Evolutionary conservation across 805 yeast genomes (phyloP), one percentile per base, ranked within the genome.

Genomic region (Debaryomyces tyrocola): DNA sequence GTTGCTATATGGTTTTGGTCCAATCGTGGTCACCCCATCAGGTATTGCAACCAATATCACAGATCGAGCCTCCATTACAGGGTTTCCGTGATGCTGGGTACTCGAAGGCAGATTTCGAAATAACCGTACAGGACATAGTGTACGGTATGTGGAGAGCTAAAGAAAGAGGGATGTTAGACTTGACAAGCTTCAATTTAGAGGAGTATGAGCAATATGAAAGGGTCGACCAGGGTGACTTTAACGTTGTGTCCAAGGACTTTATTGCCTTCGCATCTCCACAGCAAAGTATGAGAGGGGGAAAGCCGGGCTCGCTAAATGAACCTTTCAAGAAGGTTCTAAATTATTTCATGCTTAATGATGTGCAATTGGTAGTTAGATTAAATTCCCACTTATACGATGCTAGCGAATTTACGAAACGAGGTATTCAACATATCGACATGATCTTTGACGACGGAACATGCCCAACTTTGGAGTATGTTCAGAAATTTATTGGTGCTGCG

Each of bases 1-100:
- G 96, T 53, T 90, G 97, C 59, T 94, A 94, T 67, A 90, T 94
- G 97, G 79, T 94, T 1, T 69, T 94, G 45, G 92, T 94, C 14
- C 99, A 94, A 63, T 85, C 90, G 11, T 94, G 99, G 99, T 90
- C 97, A 1, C 99, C 99, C 0, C 99, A 94, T 66, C 94, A 94
- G 66, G 99, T 91, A 0, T 69, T 94, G 52, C 97, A 96, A 49
- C 99, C 99, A 0, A 80, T 94, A 44, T 82, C 94, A 1, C 98
- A 94, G 65, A 81, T 84, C 5, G 90, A 87, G 41, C 96, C 96
- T 2, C 97, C 98, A 6, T 85, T 92, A 54, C 91, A 87, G 86
- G 87, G 91, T 1, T 94, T 91, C 69, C 77, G 99, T 64, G 99
- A 94, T 65, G 99, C 99, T 1, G 99, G 99, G 1, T 94, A 94